Evolutionary conservation across 179 eudicot species (phyloP).

Genomic region (Drosera spatulata): DNA sequence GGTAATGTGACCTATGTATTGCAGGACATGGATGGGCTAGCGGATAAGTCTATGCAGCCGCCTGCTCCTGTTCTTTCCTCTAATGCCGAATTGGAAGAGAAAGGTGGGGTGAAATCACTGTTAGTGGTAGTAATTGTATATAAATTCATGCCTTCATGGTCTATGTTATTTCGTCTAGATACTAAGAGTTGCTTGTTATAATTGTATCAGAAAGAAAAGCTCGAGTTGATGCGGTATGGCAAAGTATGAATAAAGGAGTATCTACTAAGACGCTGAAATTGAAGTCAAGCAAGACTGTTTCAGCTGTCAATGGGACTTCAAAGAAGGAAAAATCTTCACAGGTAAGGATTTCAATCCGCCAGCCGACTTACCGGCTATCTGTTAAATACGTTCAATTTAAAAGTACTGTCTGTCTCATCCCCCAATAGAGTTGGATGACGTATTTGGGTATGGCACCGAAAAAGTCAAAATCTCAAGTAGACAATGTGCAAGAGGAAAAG

Average conservation of each 20-base stretch:
- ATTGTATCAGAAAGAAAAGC: slow-evolving; percentile 49
- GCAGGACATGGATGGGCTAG: slow-evolving; percentile 17
- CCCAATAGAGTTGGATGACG: slow-evolving; percentile 66
- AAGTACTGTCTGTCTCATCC: slow-evolving; percentile 4
- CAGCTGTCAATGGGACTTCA: slow-evolving; percentile 17
- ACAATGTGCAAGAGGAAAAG: slow-evolving; percentile 11
- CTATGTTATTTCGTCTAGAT: not conserved
- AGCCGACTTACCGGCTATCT: not conserved
- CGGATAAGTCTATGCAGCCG: slow-evolving; percentile 11
- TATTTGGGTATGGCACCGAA: slow-evolving; percentile 52
- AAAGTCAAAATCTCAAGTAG: slow-evolving; percentile 22
- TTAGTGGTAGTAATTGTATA: not conserved
- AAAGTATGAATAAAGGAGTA: slow-evolving; percentile 77
- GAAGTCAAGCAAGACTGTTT: slow-evolving; percentile 26
- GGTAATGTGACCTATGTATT: not conserved
- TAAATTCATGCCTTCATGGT: not conserved
- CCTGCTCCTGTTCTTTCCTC: slow-evolving; percentile 12
- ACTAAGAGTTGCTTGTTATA: not conserved
- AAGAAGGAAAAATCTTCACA: slow-evolving; percentile 28
- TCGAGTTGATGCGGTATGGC: slow-evolving; percentile 70
- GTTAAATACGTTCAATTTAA: not conserved
- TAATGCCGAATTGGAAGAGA: slow-evolving; percentile 9
- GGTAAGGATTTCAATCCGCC: slow-evolving; percentile 17
- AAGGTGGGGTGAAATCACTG: slow-evolving; percentile 11
- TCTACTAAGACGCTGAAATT: slow-evolving; percentile 46